Base-by-base conservation (phyloP, 2,329 filamentous ascomycete genomes). In the Stemphylium lycopersici region DNA sequence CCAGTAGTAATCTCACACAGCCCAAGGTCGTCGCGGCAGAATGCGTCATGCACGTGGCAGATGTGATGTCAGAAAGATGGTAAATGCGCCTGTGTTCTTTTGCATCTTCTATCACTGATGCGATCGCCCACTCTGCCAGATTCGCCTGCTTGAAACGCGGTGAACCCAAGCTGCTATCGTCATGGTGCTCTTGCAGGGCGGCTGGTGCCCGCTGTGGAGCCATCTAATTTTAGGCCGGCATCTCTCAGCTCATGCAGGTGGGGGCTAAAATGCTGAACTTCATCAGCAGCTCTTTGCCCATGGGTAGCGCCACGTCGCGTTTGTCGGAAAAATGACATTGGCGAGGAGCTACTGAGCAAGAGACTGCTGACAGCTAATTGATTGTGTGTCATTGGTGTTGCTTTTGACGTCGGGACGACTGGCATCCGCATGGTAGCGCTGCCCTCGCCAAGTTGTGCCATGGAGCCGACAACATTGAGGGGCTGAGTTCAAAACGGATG, bases 21-120 rank as follows among this genome's bases (percentile, higher is more conserved):
- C 57, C 46, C 47, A 55, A 52, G 61, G 53, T 43, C 47, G 43
- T 31, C 47, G 32, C 32, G 49, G 44, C 31, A 48, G 55, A 52
- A 65, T 55, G 55, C 65, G 67, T 68, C 65, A 67, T 68, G 66
- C 62, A 63, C 63, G 56, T 59, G 64, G 59, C 58, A 45, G 48
- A 38, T 36, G 56, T 68, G 59, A 67, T 66, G 63, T 67, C 64
- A 65, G 58, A 47, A 29, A 33, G 34, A 47, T 34, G 15, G 24
- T 22, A 15, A n/a, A 15, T 45, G 38, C 42, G 24, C 49, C 31
- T 34, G 43, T 39, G 18, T 13, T 46, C 36, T 38, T 31, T 24
- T 41, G 39, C 26, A 12, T 18, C 38, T n/a, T 18, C 18, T 13
- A 3, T n/a, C 1, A 5, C 31, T 20, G 31, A 34, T 41, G 31